Conservation (phyloP, 202 grass and related monocot genomes). For the Zoysia matrella region DNA sequence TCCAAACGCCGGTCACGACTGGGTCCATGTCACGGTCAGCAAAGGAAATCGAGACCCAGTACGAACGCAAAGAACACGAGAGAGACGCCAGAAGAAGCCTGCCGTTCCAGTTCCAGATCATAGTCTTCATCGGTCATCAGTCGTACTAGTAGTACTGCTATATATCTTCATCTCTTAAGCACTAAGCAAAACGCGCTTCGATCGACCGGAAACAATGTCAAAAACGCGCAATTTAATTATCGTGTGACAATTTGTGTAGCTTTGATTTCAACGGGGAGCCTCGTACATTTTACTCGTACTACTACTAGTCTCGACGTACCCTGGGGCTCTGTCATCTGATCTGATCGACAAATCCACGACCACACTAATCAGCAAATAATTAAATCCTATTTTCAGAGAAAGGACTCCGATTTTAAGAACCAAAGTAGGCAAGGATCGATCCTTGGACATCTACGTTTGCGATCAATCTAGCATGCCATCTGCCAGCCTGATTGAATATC, state of each 20-base stretch:
- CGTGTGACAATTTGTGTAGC: neutral
- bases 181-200: neutral
- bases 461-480: too few relatives aligned
- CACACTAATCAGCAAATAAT: too few relatives aligned
- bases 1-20: neutral
- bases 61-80: neutral
- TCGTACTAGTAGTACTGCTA: too few relatives aligned
- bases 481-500: too few relatives aligned
- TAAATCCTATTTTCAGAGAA: too few relatives aligned
- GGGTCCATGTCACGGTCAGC: neutral
- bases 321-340: too few relatives aligned
- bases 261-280: neutral
- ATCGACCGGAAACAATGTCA: neutral
- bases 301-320: too few relatives aligned
- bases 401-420: too few relatives aligned
- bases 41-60: neutral
- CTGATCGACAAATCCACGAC: too few relatives aligned
- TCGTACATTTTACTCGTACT: neutral
- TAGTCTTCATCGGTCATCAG: neutral
- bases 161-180: constrained; percentile 7
- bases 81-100: neutral
- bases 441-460: too few relatives aligned
- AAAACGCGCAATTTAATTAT: neutral
- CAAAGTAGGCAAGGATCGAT: too few relatives aligned
- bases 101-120: neutral